Conservation (phyloP, 2,329 filamentous ascomycete species). For the Purpureocillium lavendulum region DNA sequence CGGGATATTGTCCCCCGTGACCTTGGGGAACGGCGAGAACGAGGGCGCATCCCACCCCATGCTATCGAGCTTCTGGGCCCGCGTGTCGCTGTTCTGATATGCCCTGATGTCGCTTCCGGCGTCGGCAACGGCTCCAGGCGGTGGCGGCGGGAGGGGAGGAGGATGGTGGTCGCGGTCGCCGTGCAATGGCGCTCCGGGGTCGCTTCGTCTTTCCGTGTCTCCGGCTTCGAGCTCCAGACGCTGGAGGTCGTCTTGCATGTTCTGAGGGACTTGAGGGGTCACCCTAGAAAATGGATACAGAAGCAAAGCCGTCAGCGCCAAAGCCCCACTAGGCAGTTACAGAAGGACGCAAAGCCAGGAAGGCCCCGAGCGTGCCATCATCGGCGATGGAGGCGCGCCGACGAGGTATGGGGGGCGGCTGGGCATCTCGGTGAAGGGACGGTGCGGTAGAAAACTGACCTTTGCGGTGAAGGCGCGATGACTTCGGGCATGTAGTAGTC, state of each 20-base stretch:
- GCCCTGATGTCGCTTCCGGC: slow-evolving; percentile 19
- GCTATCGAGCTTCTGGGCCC: slow-evolving; percentile 27
- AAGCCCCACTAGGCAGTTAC: slow-evolving; percentile 17
- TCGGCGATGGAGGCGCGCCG: not conserved
- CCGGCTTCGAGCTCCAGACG: slow-evolving; percentile 78
- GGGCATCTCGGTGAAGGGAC: too few relatives aligned
- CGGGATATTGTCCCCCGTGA: slow-evolving; percentile 81
- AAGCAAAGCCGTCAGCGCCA: slow-evolving; percentile 25
- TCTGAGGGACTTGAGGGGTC: slow-evolving; percentile 91
- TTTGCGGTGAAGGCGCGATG: slow-evolving; percentile 47
- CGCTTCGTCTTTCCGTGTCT: slow-evolving; percentile 28
- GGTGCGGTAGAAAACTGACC: slow-evolving; percentile 30
- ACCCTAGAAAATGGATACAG: slow-evolving; percentile 48
- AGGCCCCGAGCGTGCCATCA: not conserved
- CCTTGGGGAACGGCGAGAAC: slow-evolving; percentile 86
- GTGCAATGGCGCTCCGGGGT: slow-evolving; percentile 20
- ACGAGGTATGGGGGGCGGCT: too few relatives aligned
- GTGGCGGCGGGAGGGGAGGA: slow-evolving; percentile 29
- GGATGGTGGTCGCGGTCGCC: slow-evolving; percentile 31
- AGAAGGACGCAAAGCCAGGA: not conserved
- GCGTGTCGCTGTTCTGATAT: slow-evolving; percentile 28
- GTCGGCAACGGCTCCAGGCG: slow-evolving; percentile 13
- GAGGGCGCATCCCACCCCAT: slow-evolving; percentile 56
- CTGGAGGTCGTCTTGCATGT: slow-evolving; percentile 91
- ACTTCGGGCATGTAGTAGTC: slow-evolving; percentile 56